Evolutionary conservation across 148 eudicot genomes (phyloP), one percentile per base, ranked within the genome.

Genomic region (Heliamphora exappendiculata): DNA sequence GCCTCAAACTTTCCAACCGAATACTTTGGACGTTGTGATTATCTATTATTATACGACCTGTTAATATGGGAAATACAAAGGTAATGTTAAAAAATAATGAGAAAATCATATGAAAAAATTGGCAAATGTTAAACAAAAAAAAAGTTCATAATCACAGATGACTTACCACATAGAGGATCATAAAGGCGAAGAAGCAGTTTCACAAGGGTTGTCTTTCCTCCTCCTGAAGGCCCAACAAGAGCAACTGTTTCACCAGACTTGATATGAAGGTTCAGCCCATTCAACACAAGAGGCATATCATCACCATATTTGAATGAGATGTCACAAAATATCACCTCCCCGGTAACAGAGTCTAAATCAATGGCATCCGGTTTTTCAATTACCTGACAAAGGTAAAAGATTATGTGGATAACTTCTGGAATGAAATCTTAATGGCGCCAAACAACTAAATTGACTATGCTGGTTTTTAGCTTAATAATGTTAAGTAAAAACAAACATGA

Each of bases 171-270:
- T 74, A 89, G 70, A 79, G 99, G 94, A 86, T 95, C 93, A 89
- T 95, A 88, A 50, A 95, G 94, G 81, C 99, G 96, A 86, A 95
- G 97, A 55, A 95, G 94, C 69, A 95, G 89, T 81, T 95, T 95
- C 58, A 85, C 87, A 70, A 92, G 85, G 22, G 99, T 95, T 16
- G 97, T 89, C 79, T 95, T 95, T 76, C 99, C 99, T 70, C 99
- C 99, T 73, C 99, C 99, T 58, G 99, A 95, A 29, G 97, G 94
- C 72, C 99, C 99, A 82, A 92, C 90, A 75, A 95, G 86, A 83
- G 97, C 99, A 80, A 95, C 85, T 47, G 92, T 92, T 84, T 92
- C 96, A 54, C 99, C 99, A 71, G 97, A 86, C 79, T 85, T 88
- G 50, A 95, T 87, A 59, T 88, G 90, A 75, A 95, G 91, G 84